Evolutionary conservation across 2,329 filamentous ascomycete genomes (phyloP).

Genomic region (Nemania serpens): DNA sequence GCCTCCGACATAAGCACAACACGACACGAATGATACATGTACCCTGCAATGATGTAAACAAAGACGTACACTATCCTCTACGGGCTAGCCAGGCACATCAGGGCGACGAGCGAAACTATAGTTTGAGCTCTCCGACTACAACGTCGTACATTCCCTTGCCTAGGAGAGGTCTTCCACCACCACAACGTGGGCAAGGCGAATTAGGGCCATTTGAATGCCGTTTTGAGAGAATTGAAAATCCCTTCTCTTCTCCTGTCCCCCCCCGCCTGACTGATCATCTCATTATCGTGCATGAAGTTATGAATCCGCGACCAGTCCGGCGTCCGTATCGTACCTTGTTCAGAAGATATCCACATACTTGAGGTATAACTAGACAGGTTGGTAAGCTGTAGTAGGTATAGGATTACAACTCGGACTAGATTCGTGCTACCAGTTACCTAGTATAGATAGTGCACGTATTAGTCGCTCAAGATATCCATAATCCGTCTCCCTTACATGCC

Average conservation of each 20-base stretch:
- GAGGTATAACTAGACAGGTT: neutral
- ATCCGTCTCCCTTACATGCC: too few relatives aligned
- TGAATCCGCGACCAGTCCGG: constrained; percentile 1
- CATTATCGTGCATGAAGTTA: constrained; percentile 1
- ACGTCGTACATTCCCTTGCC: too few relatives aligned
- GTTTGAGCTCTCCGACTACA: too few relatives aligned
- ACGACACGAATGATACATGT: neutral
- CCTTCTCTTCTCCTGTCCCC: neutral
- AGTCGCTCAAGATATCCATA: too few relatives aligned
- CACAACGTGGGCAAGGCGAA: neutral
- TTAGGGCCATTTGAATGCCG: neutral
- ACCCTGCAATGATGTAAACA: constrained; percentile 18
- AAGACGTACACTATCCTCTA: neutral
- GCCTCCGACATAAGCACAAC: constrained; percentile 1
- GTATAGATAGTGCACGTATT: too few relatives aligned
- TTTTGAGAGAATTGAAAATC: neutral
- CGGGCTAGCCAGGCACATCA: neutral
- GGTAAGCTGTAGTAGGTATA: neutral
- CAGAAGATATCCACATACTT: constrained; percentile 18
- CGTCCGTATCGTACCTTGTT: constrained; percentile 4
- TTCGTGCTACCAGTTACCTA: too few relatives aligned
- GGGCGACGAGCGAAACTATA: too few relatives aligned
- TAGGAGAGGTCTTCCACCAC: neutral
- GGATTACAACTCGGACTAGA: too few relatives aligned
- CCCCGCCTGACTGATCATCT: neutral